phyloP scores from a whole-genome alignment of 1,139 yeast genomes.

The Taphrina deformans region DNA sequence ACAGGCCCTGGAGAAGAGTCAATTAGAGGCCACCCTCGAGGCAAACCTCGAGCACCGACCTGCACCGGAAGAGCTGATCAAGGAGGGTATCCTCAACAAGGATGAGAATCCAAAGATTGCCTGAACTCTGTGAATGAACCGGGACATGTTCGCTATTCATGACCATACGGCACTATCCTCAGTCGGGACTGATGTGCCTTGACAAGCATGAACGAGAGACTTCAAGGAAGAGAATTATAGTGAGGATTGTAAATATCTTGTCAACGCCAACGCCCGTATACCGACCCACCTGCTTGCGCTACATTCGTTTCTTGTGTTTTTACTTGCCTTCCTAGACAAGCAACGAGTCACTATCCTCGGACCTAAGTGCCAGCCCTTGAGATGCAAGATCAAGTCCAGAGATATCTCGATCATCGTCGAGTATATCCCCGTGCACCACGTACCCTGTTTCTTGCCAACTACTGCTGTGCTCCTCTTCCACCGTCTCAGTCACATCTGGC shows the following conservation, averaged over 20 bases:
- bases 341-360: not conserved
- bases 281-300: not conserved
- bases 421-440: not conserved
- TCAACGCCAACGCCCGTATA: not conserved
- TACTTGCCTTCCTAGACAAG: not conserved
- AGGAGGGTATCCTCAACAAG: constrained; percentile 27
- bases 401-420: not conserved
- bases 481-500: not conserved
- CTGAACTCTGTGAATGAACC: no score
- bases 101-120: constrained; percentile 24
- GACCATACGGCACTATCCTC: no score
- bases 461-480: not conserved
- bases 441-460: not conserved
- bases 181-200: no score
- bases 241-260: not conserved
- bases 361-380: not conserved
- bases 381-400: not conserved
- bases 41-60: constrained; percentile 20
- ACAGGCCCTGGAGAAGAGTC: constrained; percentile 2
- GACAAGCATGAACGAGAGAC: not conserved
- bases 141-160: no score
- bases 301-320: not conserved
- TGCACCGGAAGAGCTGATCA: constrained; percentile 16
- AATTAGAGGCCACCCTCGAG: constrained; percentile 18
- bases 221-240: not conserved